Conservation (phyloP, 257 asterid genomes). For the Scutellaria galericulata region DNA sequence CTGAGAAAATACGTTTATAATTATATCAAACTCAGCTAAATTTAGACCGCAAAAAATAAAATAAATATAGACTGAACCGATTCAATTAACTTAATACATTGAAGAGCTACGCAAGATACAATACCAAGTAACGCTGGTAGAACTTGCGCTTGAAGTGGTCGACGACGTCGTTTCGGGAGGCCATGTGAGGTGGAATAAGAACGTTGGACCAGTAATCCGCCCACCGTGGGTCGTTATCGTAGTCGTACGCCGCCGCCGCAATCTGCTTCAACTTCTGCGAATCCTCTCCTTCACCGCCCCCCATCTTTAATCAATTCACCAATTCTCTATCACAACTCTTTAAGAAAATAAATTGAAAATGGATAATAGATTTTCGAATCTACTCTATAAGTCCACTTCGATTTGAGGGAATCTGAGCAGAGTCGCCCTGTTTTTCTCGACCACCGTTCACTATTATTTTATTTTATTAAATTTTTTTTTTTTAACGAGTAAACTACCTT, state of each 20-base stretch:
- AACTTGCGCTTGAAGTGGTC: conserved; percentile 90
- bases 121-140: conserved; percentile 93
- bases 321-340: neutral
- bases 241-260: conserved; percentile 87
- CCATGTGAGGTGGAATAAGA: conserved; percentile 90
- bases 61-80: neutral
- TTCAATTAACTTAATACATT: neutral
- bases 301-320: conserved; percentile 43
- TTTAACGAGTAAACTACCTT: no score
- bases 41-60: no score
- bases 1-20: no score
- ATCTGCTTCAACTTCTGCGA: conserved; percentile 80
- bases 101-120: neutral
- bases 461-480: no score
- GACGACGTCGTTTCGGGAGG: conserved; percentile 76
- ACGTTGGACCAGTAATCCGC: conserved; percentile 92
- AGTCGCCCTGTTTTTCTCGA: neutral
- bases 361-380: conserved; percentile 3
- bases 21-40: no score
- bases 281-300: conserved; percentile 66
- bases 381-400: neutral
- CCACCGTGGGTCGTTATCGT: conserved; percentile 88
- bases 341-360: neutral
- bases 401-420: conserved; percentile 14
- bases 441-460: neutral